Base-by-base conservation (phyloP, 192 early-diverging fungal species). In the Lobosporangium transversale region DNA sequence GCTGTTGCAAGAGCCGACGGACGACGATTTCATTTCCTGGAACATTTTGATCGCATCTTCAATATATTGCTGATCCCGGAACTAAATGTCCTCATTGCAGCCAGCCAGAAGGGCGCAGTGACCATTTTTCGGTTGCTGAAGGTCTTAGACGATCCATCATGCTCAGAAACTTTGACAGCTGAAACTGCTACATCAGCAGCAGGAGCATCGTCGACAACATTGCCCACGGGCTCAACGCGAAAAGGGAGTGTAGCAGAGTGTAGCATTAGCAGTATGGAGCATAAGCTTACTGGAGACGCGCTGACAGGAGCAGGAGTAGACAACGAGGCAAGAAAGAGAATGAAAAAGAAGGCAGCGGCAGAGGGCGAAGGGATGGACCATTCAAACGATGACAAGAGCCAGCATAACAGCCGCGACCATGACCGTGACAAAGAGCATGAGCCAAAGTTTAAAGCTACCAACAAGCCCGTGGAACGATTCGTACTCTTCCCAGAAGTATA, bases 401-500 rank as follows among this genome's bases (percentile, higher is more conserved):
- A 10, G 37, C 37, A 40, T 10, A 40, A 40, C 37, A n/a, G n/a
- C n/a, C n/a, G n/a, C n/a, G n/a, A n/a, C n/a, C n/a, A n/a, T n/a
- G n/a, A n/a, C n/a, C n/a, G n/a, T n/a, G n/a, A n/a, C n/a, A n/a
- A 45, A 9, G 18, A 14, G 15, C 44, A 45, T 12, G 12, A 17
- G 4, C 55, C 14, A 27, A 33, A 21, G 31, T 36, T 14, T 5
- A 24, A 23, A 12, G 56, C 48, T 0, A 51, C 66, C 5, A 54
- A 42, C 17, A 24, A 49, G 0, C 27, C 53, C 7, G 63, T 57
- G 1, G 56, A 18, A 0, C 37, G 61, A 5, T 76, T 45, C 23
- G 58, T 76, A n/a, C 53, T 76, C n/a, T 76, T 76, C 21, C 73
- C 73, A 14, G 73, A 76, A 48, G 51, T 57, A 37, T 76, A 76